phyloP scores from a whole-genome alignment of 768 basidiomycete species.

The Russula olivacea region DNA sequence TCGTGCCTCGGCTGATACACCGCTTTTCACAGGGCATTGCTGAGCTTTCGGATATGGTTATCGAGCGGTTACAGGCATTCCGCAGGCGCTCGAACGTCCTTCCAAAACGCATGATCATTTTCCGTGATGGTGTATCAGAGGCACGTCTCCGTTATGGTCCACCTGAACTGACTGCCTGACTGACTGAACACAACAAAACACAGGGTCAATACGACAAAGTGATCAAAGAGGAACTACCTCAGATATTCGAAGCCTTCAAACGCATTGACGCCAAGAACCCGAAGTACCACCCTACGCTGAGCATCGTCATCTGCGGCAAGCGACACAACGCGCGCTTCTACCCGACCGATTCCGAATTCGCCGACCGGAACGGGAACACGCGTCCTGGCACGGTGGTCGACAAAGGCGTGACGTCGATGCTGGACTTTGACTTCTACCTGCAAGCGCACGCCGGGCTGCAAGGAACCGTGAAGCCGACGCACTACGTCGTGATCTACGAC shows the following conservation, averaged over 20 bases:
- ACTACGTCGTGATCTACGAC: constrained; percentile 77
- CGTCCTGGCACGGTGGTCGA: constrained; percentile 77
- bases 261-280: constrained; percentile 41
- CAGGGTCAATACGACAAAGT: constrained; percentile 75
- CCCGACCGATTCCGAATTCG: constrained; percentile 44
- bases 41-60: constrained; percentile 58
- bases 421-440: constrained; percentile 33
- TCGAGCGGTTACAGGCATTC: constrained; percentile 59
- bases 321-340: constrained; percentile 59
- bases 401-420: constrained; percentile 56
- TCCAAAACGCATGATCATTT: constrained; percentile 66
- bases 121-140: constrained; percentile 79
- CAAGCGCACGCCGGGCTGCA: constrained; percentile 71
- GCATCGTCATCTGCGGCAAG: constrained; percentile 80
- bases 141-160: constrained; percentile 32
- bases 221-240: constrained; percentile 52
- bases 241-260: constrained; percentile 56
- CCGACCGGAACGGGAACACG: constrained; percentile 68
- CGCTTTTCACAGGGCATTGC: constrained; percentile 58
- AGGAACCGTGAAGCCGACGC: constrained; percentile 65
- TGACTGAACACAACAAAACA: neutral
- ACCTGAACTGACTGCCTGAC: neutral
- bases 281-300: constrained; percentile 55
- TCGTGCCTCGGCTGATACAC: neutral
- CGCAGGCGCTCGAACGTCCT: constrained; percentile 43